Evolutionary conservation across 2,329 filamentous ascomycete species (phyloP).

Genomic region (Fusarium pseudocircinatum): DNA sequence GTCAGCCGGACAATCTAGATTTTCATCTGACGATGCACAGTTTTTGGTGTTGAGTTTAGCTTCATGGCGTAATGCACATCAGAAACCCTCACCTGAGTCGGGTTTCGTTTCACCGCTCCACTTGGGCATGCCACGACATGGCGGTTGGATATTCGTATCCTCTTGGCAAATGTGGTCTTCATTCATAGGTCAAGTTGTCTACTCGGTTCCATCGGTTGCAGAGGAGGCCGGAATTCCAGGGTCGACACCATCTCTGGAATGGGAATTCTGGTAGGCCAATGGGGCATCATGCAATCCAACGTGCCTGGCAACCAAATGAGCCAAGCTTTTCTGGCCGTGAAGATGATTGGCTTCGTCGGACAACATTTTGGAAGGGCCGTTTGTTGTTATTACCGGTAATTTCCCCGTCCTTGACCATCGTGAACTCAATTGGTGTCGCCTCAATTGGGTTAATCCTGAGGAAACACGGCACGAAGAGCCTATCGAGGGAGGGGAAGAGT

Average conservation of each 20-base stretch:
- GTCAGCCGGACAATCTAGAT: constrained; percentile 10
- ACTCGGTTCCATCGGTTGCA: neutral
- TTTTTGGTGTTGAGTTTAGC: neutral
- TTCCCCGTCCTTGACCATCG: neutral
- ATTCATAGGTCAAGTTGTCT: neutral
- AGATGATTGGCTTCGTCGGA: neutral
- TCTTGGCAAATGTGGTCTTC: neutral
- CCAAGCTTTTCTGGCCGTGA: neutral
- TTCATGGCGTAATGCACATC: neutral
- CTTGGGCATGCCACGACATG: neutral
- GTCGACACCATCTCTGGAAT: neutral
- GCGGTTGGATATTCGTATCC: neutral
- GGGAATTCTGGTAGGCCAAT: neutral
- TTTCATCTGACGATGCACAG: constrained; percentile 2
- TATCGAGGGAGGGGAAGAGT: neutral
- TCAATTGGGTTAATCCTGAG: neutral
- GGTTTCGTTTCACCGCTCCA: neutral
- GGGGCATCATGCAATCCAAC: neutral
- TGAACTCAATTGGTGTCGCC: constrained; percentile 2
- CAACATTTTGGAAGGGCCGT: neutral
- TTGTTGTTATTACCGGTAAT: neutral
- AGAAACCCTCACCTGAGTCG: neutral
- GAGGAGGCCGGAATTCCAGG: neutral
- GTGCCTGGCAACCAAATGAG: neutral
- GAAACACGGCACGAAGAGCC: neutral